Evolutionary conservation across 805 yeast species (phyloP), one percentile per base, ranked within the genome.

Genomic region (Wickerhamiella bombiphila): DNA sequence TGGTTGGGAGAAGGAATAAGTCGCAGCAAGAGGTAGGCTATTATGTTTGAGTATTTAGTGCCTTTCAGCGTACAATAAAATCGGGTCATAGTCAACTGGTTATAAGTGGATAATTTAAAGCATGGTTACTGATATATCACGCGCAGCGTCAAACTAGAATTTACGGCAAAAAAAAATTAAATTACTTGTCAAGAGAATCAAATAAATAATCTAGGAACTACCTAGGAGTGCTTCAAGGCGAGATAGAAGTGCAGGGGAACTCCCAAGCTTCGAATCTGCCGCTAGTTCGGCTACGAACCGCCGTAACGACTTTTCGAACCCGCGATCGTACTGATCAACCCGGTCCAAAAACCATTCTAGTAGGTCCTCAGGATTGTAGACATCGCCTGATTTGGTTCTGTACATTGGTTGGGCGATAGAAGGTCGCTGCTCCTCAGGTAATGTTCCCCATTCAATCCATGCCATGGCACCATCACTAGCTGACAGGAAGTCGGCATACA

Each of bases 261-360:
- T 13, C 30, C 5, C 15, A 28, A 17, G 15, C 15, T 17, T 5
- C 15, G 13, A 6, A 5, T 17, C 15, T n/a, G 30, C 30, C 13
- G 13, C 22, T 18, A 43, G 29, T 17, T 32, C 34, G 8, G 40
- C 46, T 14, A 21, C 17, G 22, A 43, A 38, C 28, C 35, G 33
- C 33, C 28, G 18, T 11, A 45, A 5, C 22, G 37, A 34, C 2
- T 65, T 63, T 31, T 61, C 59, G 47, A 70, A 70, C 20, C 56
- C 50, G 22, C 38, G 43, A 35, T 57, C 56, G 37, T 56, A 56
- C 38, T 56, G 54, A 11, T 39, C 41, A 25, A 63, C 37, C 5
- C 51, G 40, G 4, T 42, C 36, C 19, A 52, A 52, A 36, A 61
- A 50, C 40, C 48, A 49, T 11, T 34, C 39, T 29, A 53, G 34